Percentiles rank a stretch among this genome's conserved stretches.
These are phyloP conservation scores for Cordyceps fumosorosea DNA, from an alignment of 2,329 filamentous ascomycete genomes.

Conservation along the genomic window DNA sequence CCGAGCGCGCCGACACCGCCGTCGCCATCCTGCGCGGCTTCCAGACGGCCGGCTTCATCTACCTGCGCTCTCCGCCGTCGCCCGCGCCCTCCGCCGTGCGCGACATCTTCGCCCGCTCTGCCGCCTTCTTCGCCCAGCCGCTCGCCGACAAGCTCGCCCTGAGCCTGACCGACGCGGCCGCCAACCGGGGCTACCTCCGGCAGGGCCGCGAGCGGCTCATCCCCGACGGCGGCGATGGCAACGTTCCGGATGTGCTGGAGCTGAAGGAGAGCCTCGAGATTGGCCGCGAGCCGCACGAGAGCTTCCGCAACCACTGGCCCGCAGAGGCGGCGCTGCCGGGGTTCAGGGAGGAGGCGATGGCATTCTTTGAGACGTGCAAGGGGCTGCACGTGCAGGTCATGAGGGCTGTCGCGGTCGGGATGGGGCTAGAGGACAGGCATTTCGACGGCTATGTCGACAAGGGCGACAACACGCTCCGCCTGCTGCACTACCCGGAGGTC, in stretches of 20 bases:
- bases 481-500: conserved; percentile 72
- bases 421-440: conserved; percentile 63
- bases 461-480: conserved; percentile 63
- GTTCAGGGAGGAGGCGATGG: conserved; percentile 67
- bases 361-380: conserved; percentile 71
- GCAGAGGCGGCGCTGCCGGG: conserved; percentile 33
- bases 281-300: conserved; percentile 51
- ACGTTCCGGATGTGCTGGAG: conserved; percentile 41
- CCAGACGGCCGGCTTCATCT: conserved; percentile 82
- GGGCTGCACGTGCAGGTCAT: conserved; percentile 70
- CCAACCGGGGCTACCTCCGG: conserved; percentile 68
- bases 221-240: conserved; percentile 25
- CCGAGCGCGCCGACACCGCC: conserved; percentile 59
- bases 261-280: conserved; percentile 62
- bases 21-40: conserved; percentile 71
- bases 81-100: conserved; percentile 54
- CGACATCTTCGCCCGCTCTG: conserved; percentile 60
- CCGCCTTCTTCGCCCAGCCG: conserved; percentile 63
- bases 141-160: conserved; percentile 57
- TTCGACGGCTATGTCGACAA: conserved; percentile 70
- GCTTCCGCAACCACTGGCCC: conserved; percentile 73
- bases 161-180: conserved; percentile 63
- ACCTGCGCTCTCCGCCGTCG: conserved; percentile 67
- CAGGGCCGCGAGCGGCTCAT: conserved; percentile 65
- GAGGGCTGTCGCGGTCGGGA: conserved; percentile 76